Evolutionary conservation across 495 filamentous ascomycete species (phyloP), one percentile per base, ranked within the genome.

Genomic region (Terfezia claveryi): DNA sequence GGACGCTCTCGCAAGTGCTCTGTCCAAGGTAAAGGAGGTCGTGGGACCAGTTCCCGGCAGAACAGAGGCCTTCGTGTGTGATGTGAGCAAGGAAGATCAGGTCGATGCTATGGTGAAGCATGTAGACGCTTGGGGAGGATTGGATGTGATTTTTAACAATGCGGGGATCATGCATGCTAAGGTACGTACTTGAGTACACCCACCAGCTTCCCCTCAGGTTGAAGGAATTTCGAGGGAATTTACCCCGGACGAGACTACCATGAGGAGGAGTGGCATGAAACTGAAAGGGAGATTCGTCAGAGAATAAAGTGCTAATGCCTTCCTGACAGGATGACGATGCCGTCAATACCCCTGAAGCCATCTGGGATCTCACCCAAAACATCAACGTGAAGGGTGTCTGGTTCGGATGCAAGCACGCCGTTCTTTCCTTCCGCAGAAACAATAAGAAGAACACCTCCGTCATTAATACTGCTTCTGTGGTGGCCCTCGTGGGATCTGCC

Each of bases 371-470:
- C 55, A 98, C 91, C 8, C 85, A 92, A 55, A 76, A 74, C 57
- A 91, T 96, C 73, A 98, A 98, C 68, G 91, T 95, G 61, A 98
- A 98, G 75, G 91, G 91, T 12, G 91, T 98, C 0, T 95, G 91
- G 91, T 95, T 78, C 68, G 91, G 91, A 0, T 81, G 76, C 71
- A 98, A 95, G 76, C 85, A 98, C 68, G 86, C 89, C 0, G 80
- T 98, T 49, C 69, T 89, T 17, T 76, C 82, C 6, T 68, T 98
- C 60, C 80, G 87, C n/a, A 78, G 76, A 53, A 74, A 88, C 71
- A 74, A 74, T 23, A 98, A 96, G 76, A 74, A 67, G 11, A 77
- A 72, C 46, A 86, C 76, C 14, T 85, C 80, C 58, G 80, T 98
- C 61, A 92, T 98, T 72, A 98, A 98, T 69, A 94, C 88, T 1